A percentile compares a stretch with the other conserved stretches of the same genome.
Conservation (phyloP, 345 rosid species). For the Eucalyptus tenuipes region DNA sequence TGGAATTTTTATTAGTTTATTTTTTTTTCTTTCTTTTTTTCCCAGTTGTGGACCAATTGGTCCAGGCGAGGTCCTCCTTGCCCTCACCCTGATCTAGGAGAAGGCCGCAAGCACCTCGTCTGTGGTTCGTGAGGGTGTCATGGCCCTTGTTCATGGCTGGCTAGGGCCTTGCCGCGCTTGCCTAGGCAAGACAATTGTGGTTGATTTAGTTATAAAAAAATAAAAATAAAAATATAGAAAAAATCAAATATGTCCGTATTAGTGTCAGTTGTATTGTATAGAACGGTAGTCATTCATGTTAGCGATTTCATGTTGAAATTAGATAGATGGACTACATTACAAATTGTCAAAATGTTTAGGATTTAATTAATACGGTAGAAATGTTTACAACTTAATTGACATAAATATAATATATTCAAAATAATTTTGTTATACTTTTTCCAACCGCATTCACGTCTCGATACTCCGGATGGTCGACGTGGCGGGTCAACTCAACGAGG, state of each 20-base stretch:
- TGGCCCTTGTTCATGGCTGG: neutral
- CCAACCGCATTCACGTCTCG: neutral
- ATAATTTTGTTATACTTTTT: neutral
- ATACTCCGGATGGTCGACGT: neutral
- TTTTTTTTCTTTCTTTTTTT: too few species aligned
- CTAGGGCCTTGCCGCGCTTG: neutral
- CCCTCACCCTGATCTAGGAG: neutral
- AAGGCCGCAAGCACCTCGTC: rapidly evolving
- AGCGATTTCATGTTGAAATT: neutral
- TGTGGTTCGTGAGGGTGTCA: neutral
- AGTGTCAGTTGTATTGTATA: rapidly evolving
- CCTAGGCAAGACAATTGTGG: too few species aligned
- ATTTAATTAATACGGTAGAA: neutral
- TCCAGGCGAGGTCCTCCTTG: neutral
- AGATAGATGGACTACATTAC: neutral
- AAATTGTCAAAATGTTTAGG: neutral
- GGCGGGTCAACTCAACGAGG: neutral
- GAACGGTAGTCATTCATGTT: neutral
- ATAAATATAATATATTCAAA: neutral
- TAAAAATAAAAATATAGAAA: too few species aligned
- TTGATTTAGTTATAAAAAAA: neutral
- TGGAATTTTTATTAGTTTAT: too few species aligned
- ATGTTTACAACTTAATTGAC: neutral
- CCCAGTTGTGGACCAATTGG: rapidly evolving
- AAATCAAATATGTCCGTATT: too few species aligned